Evolutionary conservation across 2,329 filamentous ascomycete species (phyloP), one percentile per base, ranked within the genome.

Genomic region (Amesomyces nigricolor): DNA sequence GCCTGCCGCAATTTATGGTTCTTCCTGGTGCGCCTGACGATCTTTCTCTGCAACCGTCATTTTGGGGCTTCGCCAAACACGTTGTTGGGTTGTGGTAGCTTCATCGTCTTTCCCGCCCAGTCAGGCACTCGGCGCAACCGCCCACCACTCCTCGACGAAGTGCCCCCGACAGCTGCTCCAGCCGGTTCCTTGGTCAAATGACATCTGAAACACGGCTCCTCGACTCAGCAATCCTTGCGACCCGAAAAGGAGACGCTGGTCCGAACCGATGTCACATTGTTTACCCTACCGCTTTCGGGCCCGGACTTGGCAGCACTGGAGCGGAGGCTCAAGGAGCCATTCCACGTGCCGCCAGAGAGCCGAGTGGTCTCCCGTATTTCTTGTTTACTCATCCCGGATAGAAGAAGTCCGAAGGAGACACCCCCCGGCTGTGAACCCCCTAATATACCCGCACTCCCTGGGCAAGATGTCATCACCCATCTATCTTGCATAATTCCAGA

Each of bases 191-290:
- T 46, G 57, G 47, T 35, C 16, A 38, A 54, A 46, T 51, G 48
- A 51, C 47, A 56, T 54, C 55, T 62, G 62, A 63, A 62, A 63
- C 58, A 52, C 57, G 42, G 40, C 32, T 53, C 51, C 56, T 54
- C 43, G 42, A 47, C 48, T 42, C 54, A 47, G 53, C 46, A 54
- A 53, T 39, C 54, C 37, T 57, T 58, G 51, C 53, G 50, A 57
- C 49, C 45, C 16, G 40, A 19, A 9, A 43, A 47, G 42, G 40
- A 42, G 43, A 58, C 47, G 39, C 54, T 53, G 30, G 32, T 50
- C 44, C 46, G 50, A 46, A 26, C 54, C 57, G 54, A 62, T 61
- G 60, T 58, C 50, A 58, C 61, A 57, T 53, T 51, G 52, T 39
- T 10, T 57, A 35, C 38, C 38, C 35, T 26, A 26, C 22, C 45